Evolutionary conservation across 208 protist species (phyloP), one percentile per base, ranked within the genome.

Genomic region (Leishmania amazonensis): DNA sequence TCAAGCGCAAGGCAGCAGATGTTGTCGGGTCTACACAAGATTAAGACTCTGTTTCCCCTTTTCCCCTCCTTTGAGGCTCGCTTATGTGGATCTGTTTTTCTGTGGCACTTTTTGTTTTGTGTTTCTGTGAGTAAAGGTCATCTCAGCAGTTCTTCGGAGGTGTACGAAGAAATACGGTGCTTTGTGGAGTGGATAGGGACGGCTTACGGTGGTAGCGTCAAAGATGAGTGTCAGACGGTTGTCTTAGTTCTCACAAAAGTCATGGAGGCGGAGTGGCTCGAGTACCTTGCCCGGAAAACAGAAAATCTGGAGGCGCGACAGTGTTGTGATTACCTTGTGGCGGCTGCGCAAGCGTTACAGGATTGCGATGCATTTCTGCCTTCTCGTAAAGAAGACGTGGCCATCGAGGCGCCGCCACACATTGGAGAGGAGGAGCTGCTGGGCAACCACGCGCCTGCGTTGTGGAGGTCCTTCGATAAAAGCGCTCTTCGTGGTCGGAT

Each of bases 231-330:
- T 67, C 85, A 84, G 87, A 90, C 81, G 17, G 45, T 85, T 51
- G 84, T 81, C n/a, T 79, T 47, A 28, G 82, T 78, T 72, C 85
- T 92, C 54, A 91, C 78, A 15, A 82, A 81, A 77, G 80, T 90
- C 15, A 70, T 95, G 40, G 76, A 89, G 62, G 88, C 85, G 17
- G 91, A 95, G 74, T 92, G 86, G 81, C 83, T 85, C 77, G 84
- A 88, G 68, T 89, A 83, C 71, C 70, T 95, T 31, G 79, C 83
- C 21, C 67, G 84, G 65, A 89, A 91, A 76, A 90, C 85, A 4
- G 77, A 79, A 65, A 77, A 88, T 70, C 54, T 90, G 3, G 67
- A 83, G 35, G 21, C 62, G 51, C 65, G 73, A 2, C 75, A 75
- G 70, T 75, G 72, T 51, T 81, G 74, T 42, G 89, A 89, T 79